Conservation (phyloP, 192 early-diverging fungal genomes). For the Podila horticola region DNA sequence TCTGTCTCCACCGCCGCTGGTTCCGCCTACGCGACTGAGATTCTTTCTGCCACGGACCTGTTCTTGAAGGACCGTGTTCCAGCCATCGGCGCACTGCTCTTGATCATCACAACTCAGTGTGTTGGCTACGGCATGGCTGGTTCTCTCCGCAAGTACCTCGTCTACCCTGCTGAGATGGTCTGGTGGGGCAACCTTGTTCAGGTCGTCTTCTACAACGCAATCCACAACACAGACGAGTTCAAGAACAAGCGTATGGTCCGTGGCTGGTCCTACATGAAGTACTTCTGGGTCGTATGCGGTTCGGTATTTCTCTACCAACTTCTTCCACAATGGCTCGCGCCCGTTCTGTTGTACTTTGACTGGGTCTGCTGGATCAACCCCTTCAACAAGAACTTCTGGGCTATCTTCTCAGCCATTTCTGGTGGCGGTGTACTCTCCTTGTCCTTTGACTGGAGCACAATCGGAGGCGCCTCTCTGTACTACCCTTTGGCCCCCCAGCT, state of each 20-base stretch:
- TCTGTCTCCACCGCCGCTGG: conserved; percentile 57
- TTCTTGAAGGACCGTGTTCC: conserved; percentile 22
- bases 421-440: conserved; percentile 78
- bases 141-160: conserved; percentile 69
- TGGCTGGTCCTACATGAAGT: conserved; percentile 32
- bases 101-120: conserved; percentile 40
- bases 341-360: conserved; percentile 33
- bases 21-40: conserved; percentile 61
- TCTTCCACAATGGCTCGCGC: conserved; percentile 36
- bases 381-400: conserved; percentile 32
- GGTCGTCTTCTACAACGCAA: conserved; percentile 57
- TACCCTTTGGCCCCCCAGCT: conserved; percentile 32
- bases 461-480: conserved; percentile 27
- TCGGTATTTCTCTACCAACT: conserved; percentile 61
- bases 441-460: conserved; percentile 73
- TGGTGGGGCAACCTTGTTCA: conserved; percentile 83
- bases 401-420: conserved; percentile 53
- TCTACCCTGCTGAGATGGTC: conserved; percentile 85
- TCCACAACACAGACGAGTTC: conserved; percentile 41
- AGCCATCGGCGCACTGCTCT: conserved; percentile 13
- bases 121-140: conserved; percentile 47
- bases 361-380: conserved; percentile 37
- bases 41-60: conserved; percentile 26
- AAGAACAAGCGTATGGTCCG: conserved; percentile 8
- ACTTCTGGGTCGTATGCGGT: conserved; percentile 54